These are phyloP conservation scores for Thermochaetoides thermophila DNA, from an alignment of 495 filamentous ascomycete species.

Conservation along the genomic window DNA sequence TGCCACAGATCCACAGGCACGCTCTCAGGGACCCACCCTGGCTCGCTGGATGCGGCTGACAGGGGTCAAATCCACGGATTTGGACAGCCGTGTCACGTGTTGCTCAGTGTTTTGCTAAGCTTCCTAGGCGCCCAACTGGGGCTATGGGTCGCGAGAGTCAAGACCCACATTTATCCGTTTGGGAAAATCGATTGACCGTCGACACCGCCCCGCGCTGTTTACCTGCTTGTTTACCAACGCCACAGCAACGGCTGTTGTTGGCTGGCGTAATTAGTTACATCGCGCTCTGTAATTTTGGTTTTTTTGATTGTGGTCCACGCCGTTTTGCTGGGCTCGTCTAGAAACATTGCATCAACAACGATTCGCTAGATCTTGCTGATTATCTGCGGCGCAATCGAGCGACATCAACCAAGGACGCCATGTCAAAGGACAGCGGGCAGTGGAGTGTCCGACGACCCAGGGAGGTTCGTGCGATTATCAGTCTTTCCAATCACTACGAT, in stretches of 20 bases:
- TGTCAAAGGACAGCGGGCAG: conserved; percentile 63
- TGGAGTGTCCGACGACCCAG: conserved; percentile 60
- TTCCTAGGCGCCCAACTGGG: too few species aligned
- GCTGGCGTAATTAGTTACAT: too few species aligned
- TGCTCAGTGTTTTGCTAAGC: not conserved
- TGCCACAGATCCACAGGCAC: too few species aligned
- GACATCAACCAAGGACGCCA: conserved; percentile 13
- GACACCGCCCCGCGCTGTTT: too few species aligned
- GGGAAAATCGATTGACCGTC: too few species aligned
- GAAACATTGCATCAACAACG: not conserved
- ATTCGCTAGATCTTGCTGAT: not conserved
- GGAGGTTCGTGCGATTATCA: conserved; percentile 59
- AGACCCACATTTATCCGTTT: not conserved
- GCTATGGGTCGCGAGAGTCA: too few species aligned
- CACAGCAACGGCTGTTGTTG: conserved; percentile 15
- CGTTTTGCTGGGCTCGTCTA: too few species aligned
- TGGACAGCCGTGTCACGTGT: conserved; percentile 3
- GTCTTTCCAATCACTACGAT: too few species aligned
- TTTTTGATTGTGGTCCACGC: too few species aligned
- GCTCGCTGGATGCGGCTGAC: too few species aligned
- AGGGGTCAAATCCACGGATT: too few species aligned
- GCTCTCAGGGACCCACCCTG: too few species aligned
- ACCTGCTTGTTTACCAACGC: not conserved
- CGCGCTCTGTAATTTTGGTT: conserved; percentile 3
- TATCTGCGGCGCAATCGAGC: not conserved